These are phyloP conservation scores for Cercospora sp. DNA, from an alignment of 2,329 filamentous ascomycete species.

Conservation along the genomic window DNA sequence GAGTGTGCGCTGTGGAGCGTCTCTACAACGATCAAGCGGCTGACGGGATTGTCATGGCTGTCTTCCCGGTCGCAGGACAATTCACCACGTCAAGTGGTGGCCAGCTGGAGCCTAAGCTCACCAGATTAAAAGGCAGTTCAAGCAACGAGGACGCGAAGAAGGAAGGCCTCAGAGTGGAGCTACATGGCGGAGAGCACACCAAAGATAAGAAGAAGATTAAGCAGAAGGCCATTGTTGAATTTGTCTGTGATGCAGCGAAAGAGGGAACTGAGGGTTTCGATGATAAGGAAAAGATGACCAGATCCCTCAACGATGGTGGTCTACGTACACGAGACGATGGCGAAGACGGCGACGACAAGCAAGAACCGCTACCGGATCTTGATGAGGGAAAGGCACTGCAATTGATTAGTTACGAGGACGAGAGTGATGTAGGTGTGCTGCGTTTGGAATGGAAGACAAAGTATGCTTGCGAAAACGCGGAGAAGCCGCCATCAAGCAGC, in stretches of 20 bases:
- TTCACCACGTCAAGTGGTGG: slow-evolving; percentile 61
- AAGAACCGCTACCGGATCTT: slow-evolving; percentile 41
- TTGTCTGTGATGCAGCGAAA: slow-evolving; percentile 73
- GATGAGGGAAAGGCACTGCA: slow-evolving; percentile 65
- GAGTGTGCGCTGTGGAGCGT: slow-evolving; percentile 75
- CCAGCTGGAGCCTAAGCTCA: slow-evolving; percentile 65
- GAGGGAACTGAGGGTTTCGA: slow-evolving; percentile 72
- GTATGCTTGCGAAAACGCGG: slow-evolving; percentile 71
- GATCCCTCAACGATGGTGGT: slow-evolving; percentile 53
- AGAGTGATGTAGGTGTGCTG: slow-evolving; percentile 63
- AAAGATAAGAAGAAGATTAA: slow-evolving; percentile 66
- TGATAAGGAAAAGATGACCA: slow-evolving; percentile 57
- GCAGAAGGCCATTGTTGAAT: slow-evolving; percentile 80
- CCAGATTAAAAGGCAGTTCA: slow-evolving; percentile 64
- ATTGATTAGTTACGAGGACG: slow-evolving; percentile 70
- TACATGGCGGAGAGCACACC: slow-evolving; percentile 61
- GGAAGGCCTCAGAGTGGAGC: slow-evolving; percentile 70
- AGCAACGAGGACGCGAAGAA: slow-evolving; percentile 65
- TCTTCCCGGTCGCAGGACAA: slow-evolving; percentile 74
- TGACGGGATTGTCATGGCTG: slow-evolving; percentile 54
- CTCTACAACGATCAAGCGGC: slow-evolving; percentile 54
- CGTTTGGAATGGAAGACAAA: slow-evolving; percentile 84
- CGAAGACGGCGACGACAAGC: slow-evolving; percentile 39
- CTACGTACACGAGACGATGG: slow-evolving; percentile 45
- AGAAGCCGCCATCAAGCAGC: slow-evolving; percentile 46